Base-by-base conservation (phyloP, 768 basidiomycete species). In the Termitomyces titanicus region DNA sequence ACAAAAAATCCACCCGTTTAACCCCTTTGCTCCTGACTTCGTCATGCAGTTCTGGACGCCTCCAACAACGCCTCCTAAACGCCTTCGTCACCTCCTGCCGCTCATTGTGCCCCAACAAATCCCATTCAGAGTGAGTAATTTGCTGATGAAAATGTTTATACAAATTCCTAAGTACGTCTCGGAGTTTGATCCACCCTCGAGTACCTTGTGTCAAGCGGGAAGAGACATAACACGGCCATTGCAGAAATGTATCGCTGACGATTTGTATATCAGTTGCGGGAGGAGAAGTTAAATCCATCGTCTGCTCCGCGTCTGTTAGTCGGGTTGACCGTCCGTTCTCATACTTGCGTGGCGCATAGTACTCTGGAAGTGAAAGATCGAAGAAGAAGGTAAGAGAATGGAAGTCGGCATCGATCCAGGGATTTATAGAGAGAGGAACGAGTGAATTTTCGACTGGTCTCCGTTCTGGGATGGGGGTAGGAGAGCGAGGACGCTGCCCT, bases 221-320 rank as follows among this genome's bases (percentile, higher is more conserved):
- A 37, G 73, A 67, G 48, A 88, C 64, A 55, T 80, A 75, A 53
- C 87, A 74, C 11, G 84, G 81, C 85, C 86, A 88, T 24, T 78
- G 63, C 0, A 82, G 80, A 46, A 85, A 71, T 18, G 64, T 59
- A 48, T 87, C 82, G 64, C 80, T 82, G 1, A 75, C 63, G 61
- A 89, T 82, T 12, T 76, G 73, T 60, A 88, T 76, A 40, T 69
- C 73, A 13, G 73, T 76, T 47, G 79, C 65, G 0, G 78, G 68
- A 0, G 87, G 87, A 61, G 80, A 70, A 9, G 84, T 84, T 5
- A 75, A 71, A 64, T 84, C 71, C 13, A 86, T 40, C n/a, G n/a
- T n/a, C n/a, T 27, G 25, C 7, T 24, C 27, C 8, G 3, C 5
- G 22, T 42, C 1, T 17, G 0, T 58, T 39, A 1, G 78, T 63